Evolutionary conservation across 805 yeast species (phyloP).

Genomic region (Starmerella powellii): DNA sequence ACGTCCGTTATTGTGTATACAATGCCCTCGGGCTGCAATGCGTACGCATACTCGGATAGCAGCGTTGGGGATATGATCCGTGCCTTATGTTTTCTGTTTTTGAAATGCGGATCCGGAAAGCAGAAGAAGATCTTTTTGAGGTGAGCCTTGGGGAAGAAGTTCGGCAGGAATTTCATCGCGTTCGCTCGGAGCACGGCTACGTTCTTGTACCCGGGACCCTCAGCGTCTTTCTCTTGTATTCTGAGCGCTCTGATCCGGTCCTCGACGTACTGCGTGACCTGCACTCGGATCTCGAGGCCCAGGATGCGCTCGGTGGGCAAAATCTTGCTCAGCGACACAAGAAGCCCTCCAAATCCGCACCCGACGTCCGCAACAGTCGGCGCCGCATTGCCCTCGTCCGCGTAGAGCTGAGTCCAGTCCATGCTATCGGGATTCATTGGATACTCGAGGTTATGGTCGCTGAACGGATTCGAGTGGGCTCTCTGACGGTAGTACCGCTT

Average conservation of each 20-base stretch:
- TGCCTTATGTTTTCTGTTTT: slow-evolving; percentile 94
- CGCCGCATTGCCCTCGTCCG: slow-evolving; percentile 46
- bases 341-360: slow-evolving; percentile 92
- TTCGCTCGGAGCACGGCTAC: slow-evolving; percentile 86
- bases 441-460: slow-evolving; percentile 85
- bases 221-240: slow-evolving; percentile 34
- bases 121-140: slow-evolving; percentile 89
- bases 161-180: slow-evolving; percentile 94
- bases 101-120: slow-evolving; percentile 99
- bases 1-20: slow-evolving; percentile 95
- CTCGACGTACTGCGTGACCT: slow-evolving; percentile 93
- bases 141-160: slow-evolving; percentile 75
- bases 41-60: slow-evolving; percentile 84
- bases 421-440: slow-evolving; percentile 69
- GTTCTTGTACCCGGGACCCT: slow-evolving; percentile 50
- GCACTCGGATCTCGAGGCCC: slow-evolving; percentile 97
- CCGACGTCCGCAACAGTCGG: slow-evolving; percentile 79
- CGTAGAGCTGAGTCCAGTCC: slow-evolving; percentile 79
- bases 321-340: slow-evolving; percentile 64
- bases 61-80: slow-evolving; percentile 85
- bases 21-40: slow-evolving; percentile 72
- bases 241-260: slow-evolving; percentile 87
- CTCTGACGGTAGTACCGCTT: slow-evolving; percentile 85
- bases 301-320: slow-evolving; percentile 64
- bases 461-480: slow-evolving; percentile 95